Percentiles rank a stretch among this genome's conserved stretches.
Evolutionary conservation across 1,284 basidiomycete genomes (phyloP).

Genomic region (Microbotryum lychnidis-dioicae): DNA sequence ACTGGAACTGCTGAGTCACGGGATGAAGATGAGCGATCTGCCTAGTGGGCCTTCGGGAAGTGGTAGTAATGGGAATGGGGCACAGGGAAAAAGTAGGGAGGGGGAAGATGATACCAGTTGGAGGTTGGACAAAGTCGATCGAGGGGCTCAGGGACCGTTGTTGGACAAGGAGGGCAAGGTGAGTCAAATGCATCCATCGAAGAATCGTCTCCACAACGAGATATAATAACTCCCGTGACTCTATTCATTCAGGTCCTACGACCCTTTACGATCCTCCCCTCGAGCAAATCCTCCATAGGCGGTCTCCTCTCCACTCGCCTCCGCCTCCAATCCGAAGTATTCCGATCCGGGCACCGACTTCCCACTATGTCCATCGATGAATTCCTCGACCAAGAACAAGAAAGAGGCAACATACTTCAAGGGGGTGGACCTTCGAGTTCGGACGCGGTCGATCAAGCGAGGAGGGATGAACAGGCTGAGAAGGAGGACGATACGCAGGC

Average conservation of each 20-base stretch:
- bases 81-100: conserved; percentile 31
- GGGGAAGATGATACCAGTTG: conserved; percentile 53
- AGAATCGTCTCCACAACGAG: not conserved
- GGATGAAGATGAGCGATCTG: conserved; percentile 38
- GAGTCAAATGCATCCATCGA: conserved; percentile 11
- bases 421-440: conserved; percentile 32
- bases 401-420: conserved; percentile 32
- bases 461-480: conserved; percentile 21
- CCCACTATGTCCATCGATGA: conserved; percentile 97
- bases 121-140: conserved; percentile 56
- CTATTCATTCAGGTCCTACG: conserved; percentile 44
- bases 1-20: conserved; percentile 57
- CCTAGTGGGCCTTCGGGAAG: conserved; percentile 6
- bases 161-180: conserved; percentile 70
- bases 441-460: conserved; percentile 29
- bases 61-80: conserved; percentile 31
- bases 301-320: conserved; percentile 45
- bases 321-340: conserved; percentile 68
- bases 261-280: conserved; percentile 85
- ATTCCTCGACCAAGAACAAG: conserved; percentile 75
- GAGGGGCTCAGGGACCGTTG: conserved; percentile 51
- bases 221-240: not conserved
- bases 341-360: conserved; percentile 72
- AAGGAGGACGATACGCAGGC: conserved; percentile 31
- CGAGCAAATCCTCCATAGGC: conserved; percentile 51